Evolutionary conservation across 73 alveolate species (phyloP).

Genomic region (Paramecium sexaurelia): DNA sequence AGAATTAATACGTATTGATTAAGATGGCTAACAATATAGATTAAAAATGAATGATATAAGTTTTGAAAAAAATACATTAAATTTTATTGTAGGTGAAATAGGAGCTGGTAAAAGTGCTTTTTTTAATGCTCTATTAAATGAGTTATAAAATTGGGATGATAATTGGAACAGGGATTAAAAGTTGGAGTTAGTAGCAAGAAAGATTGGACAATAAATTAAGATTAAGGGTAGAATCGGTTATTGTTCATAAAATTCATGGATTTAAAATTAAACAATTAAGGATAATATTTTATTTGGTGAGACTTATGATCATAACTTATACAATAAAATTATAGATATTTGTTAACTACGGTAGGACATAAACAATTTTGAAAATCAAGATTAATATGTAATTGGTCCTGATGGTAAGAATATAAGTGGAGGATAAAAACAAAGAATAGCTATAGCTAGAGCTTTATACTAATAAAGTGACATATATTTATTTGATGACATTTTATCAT

Average conservation of each 20-base stretch:
- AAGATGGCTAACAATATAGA: not conserved
- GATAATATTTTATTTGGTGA: conserved; percentile 78
- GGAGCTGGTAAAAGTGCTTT: conserved; percentile 37
- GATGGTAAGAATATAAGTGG: conserved; percentile 84
- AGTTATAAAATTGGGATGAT: not conserved
- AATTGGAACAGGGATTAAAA: not conserved
- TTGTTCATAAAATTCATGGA: conserved; percentile 77
- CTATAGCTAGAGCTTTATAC: conserved; percentile 82
- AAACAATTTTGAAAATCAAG: conserved; percentile 70
- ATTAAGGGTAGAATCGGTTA: conserved; percentile 68
- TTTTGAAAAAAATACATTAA: not conserved
- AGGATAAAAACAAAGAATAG: conserved; percentile 81
- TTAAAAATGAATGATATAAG: not conserved
- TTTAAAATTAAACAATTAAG: conserved; percentile 71
- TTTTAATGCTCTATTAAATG: not conserved
- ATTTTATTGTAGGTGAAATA: conserved; percentile 1
- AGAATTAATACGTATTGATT: not conserved
- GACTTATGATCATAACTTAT: conserved; percentile 62
- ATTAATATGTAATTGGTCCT: conserved; percentile 77
- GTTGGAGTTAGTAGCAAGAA: not conserved
- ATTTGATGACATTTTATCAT: conserved; percentile 70
- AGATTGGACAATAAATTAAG: conserved; percentile 54
- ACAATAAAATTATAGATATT: conserved; percentile 62
- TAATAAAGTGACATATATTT: conserved; percentile 49
- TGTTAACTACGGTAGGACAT: conserved; percentile 74